These are phyloP conservation scores for Thelonectria discophora DNA, from an alignment of 2,329 filamentous ascomycete species.

Conservation along the genomic window DNA sequence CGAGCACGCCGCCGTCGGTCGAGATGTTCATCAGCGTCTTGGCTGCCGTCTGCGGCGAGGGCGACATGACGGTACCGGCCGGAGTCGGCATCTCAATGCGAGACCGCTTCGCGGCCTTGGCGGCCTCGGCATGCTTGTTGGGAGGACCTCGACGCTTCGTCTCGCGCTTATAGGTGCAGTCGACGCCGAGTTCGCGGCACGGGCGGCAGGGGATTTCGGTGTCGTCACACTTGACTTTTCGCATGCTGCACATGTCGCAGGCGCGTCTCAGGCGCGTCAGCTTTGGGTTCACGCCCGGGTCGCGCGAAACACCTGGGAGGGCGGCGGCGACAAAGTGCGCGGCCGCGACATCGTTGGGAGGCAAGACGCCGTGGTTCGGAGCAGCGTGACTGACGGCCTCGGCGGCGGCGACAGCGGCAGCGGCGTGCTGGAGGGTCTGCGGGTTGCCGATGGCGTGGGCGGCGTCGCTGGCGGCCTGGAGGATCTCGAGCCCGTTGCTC, in stretches of 20 bases:
- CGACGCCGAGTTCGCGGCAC: slow-evolving; percentile 64
- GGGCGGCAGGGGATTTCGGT: slow-evolving; percentile 64
- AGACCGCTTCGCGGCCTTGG: slow-evolving; percentile 61
- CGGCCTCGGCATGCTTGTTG: slow-evolving; percentile 67
- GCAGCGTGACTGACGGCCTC: slow-evolving; percentile 41
- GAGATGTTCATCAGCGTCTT: slow-evolving; percentile 60
- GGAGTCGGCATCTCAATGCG: slow-evolving; percentile 47
- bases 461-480: slow-evolving; percentile 57
- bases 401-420: slow-evolving; percentile 48
- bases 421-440: slow-evolving; percentile 52
- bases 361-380: slow-evolving; percentile 29
- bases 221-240: slow-evolving; percentile 70
- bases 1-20: slow-evolving; percentile 52
- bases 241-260: slow-evolving; percentile 69
- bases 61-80: slow-evolving; percentile 41
- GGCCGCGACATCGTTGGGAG: slow-evolving; percentile 35
- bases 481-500: slow-evolving; percentile 56
- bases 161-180: slow-evolving; percentile 65
- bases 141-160: slow-evolving; percentile 68
- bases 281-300: slow-evolving; percentile 58
- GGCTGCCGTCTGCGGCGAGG: slow-evolving; percentile 57
- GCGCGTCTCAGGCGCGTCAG: slow-evolving; percentile 65
- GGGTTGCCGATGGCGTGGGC: slow-evolving; percentile 52
- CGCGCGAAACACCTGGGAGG: slow-evolving; percentile 43
- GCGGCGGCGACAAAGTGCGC: slow-evolving; percentile 37